Conservation (phyloP, 768 basidiomycete species). For the Pleurotus platypus region DNA sequence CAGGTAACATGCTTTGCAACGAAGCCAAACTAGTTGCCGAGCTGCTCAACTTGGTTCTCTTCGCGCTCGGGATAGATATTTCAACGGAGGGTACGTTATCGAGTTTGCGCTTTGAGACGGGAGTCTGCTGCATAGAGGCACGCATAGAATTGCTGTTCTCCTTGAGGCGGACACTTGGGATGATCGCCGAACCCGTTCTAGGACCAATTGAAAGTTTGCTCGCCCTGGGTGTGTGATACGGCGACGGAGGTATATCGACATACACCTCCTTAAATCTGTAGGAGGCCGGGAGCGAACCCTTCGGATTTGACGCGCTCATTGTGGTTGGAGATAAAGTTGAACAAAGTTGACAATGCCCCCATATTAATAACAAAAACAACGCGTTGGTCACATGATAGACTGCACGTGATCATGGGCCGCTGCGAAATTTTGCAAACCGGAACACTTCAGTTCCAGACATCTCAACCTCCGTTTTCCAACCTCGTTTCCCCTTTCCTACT, state of each 20-base stretch:
- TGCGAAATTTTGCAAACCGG: neutral
- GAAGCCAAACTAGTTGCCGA: conserved; percentile 4
- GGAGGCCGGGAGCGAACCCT: conserved; percentile 18
- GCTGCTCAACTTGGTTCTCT: conserved; percentile 27
- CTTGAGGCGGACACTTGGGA: conserved; percentile 31
- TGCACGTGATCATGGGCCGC: neutral
- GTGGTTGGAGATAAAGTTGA: conserved; percentile 14
- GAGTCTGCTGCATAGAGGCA: conserved; percentile 17
- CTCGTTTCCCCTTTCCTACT: conserved; percentile 14
- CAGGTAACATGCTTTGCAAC: conserved; percentile 4
- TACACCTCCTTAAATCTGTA: conserved; percentile 44
- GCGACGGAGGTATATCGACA: conserved; percentile 57
- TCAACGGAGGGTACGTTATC: conserved; percentile 14
- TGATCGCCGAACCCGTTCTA: conserved; percentile 7
- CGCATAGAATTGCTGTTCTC: conserved; percentile 36
- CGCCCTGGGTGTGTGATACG: conserved; percentile 21
- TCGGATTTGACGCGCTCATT: conserved; percentile 24
- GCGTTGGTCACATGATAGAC: neutral
- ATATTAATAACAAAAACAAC: neutral
- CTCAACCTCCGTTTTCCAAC: neutral
- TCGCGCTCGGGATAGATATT: conserved; percentile 16
- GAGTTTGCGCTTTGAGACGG: conserved; percentile 46
- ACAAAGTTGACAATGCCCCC: neutral
- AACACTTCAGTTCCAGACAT: neutral
- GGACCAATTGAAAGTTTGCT: conserved; percentile 12